phyloP scores from a whole-genome alignment of 768 basidiomycete species.

The Peribolospora kevripleyi region DNA sequence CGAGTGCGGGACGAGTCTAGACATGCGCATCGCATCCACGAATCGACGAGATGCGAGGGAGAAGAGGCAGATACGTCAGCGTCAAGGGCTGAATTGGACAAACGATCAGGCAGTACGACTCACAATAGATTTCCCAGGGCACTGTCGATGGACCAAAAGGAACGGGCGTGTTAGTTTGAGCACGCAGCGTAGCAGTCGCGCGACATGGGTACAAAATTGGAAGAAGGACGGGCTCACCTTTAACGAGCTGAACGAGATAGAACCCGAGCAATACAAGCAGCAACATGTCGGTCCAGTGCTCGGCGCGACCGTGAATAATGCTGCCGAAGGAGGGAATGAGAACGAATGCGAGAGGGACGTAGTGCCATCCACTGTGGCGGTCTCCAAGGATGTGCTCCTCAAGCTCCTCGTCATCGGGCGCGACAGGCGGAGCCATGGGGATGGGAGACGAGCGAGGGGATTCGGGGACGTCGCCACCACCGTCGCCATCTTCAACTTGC shows the following conservation, averaged over 20 bases:
- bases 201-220: not conserved
- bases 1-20: constrained; percentile 11
- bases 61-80: too few species aligned
- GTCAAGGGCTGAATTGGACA: too few species aligned
- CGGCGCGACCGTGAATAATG: constrained; percentile 12
- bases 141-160: constrained; percentile 2
- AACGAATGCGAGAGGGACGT: constrained; percentile 16
- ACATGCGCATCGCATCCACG: too few species aligned
- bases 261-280: constrained; percentile 14
- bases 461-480: too few species aligned
- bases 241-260: constrained; percentile 17
- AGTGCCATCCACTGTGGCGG: constrained; percentile 4
- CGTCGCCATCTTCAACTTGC: too few species aligned
- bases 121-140: constrained; percentile 17
- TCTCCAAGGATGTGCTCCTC: too few species aligned
- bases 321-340: constrained; percentile 14
- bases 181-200: not conserved
- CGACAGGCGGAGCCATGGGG: too few species aligned
- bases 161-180: not conserved
- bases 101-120: too few species aligned
- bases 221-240: constrained; percentile 6
- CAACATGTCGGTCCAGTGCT: constrained; percentile 14
- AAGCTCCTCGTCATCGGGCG: too few species aligned
- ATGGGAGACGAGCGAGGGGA: too few species aligned
- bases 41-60: too few species aligned